A percentile compares a stretch with the other conserved stretches of the same genome.
These are phyloP conservation scores for Silybum marianum DNA, from an alignment of 129 eudicot genomes.

Conservation along the genomic window DNA sequence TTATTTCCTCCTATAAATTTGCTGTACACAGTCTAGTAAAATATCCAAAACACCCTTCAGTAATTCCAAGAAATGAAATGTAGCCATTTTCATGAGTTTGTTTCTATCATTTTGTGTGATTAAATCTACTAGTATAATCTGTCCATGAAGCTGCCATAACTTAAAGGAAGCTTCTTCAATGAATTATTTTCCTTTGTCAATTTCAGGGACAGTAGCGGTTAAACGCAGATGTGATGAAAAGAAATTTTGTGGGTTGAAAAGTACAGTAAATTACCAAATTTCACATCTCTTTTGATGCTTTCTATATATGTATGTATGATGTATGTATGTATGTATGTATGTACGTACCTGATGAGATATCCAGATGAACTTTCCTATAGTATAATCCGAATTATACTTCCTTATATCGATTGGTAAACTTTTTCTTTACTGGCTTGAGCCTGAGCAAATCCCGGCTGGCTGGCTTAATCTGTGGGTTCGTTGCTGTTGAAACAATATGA, in stretches of 20 bases:
- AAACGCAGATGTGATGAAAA: neutral
- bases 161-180: neutral
- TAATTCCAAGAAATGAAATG: neutral
- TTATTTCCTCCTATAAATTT: neutral
- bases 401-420: conserved; percentile 4
- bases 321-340: conserved; percentile 9
- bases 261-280: neutral
- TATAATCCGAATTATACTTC: conserved; percentile 11
- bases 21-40: neutral
- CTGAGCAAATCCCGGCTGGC: neutral
- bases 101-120: too few relatives aligned
- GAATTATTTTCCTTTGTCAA: conserved; percentile 1
- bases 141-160: neutral
- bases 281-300: conserved; percentile 16
- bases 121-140: too few relatives aligned
- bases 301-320: neutral
- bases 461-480: neutral
- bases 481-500: neutral
- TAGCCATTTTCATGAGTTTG: neutral
- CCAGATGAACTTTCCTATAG: neutral
- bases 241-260: conserved; percentile 2
- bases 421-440: neutral
- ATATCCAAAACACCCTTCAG: neutral
- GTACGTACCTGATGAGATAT: neutral
- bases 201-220: conserved; percentile 17